These are phyloP conservation scores for Diplodia mutila DNA, from an alignment of 2,329 filamentous ascomycete species.

Conservation along the genomic window DNA sequence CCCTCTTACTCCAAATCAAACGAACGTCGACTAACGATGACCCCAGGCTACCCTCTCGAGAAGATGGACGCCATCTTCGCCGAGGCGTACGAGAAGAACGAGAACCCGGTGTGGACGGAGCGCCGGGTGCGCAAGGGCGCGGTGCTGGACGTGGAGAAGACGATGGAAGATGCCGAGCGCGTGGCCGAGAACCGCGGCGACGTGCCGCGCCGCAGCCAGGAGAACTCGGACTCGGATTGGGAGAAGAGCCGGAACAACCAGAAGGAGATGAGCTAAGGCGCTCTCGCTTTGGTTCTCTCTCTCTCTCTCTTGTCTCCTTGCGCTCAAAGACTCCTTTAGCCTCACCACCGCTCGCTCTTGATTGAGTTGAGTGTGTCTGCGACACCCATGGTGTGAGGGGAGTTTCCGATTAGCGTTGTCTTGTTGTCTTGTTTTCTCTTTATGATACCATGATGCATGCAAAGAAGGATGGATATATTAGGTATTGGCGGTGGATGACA, in stretches of 20 bases:
- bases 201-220: slow-evolving; percentile 5
- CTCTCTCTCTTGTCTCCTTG: too few relatives aligned
- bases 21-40: not conserved
- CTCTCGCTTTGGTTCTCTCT: too few relatives aligned
- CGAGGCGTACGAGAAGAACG: slow-evolving; percentile 33
- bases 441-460: slow-evolving; percentile 1
- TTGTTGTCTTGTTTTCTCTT: not conserved
- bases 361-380: too few relatives aligned
- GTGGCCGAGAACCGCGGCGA: slow-evolving; percentile 16
- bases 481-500: not conserved
- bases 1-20: too few relatives aligned
- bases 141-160: slow-evolving; percentile 29
- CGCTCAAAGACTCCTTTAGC: not conserved
- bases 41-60: slow-evolving; percentile 32
- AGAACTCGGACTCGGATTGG: not conserved
- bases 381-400: too few relatives aligned
- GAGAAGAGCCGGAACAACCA: not conserved
- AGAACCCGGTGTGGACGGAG: slow-evolving; percentile 36
- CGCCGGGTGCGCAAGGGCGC: slow-evolving; percentile 32
- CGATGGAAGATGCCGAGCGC: slow-evolving; percentile 23
- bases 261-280: not conserved
- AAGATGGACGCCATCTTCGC: slow-evolving; percentile 37
- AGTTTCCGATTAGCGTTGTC: not conserved
- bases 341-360: too few relatives aligned
- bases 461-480: not conserved